Conservation (phyloP, 371 early-diverging fungal species). For the Mortierella sp. region DNA sequence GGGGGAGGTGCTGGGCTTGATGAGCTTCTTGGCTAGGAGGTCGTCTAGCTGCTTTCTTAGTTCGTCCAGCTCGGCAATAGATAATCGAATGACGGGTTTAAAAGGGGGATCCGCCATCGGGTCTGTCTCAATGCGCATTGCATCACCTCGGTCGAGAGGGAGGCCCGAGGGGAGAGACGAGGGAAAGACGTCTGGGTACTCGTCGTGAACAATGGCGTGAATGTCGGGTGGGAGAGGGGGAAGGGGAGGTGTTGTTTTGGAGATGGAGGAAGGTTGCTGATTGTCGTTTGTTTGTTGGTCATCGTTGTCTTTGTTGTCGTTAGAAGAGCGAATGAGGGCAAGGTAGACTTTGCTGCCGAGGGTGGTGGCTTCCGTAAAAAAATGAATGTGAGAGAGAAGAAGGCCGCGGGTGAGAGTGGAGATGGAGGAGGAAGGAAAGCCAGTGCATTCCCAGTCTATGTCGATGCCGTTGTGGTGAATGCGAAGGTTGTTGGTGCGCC, state of each 20-base stretch:
- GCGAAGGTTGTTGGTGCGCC: neutral
- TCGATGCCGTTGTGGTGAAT: constrained; percentile 1
- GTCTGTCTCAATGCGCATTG: constrained; percentile 47
- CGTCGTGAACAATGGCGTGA: constrained; percentile 15
- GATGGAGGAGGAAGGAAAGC: too few relatives aligned
- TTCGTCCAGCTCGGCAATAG: constrained; percentile 42
- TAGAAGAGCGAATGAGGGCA: neutral
- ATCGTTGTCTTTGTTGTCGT: too few relatives aligned
- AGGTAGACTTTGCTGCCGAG: too few relatives aligned
- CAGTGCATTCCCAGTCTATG: neutral
- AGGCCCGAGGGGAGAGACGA: constrained; percentile 9
- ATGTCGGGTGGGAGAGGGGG: constrained; percentile 6
- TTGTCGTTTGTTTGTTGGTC: neutral
- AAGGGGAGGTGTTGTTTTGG: too few relatives aligned
- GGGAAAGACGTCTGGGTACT: constrained; percentile 20
- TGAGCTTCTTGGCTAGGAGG: constrained; percentile 6
- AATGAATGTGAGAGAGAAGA: too few relatives aligned
- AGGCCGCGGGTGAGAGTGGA: too few relatives aligned
- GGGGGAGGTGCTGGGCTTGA: constrained; percentile 56
- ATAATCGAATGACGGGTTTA: constrained; percentile 35
- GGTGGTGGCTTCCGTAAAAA: too few relatives aligned
- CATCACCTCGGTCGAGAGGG: constrained; percentile 4
- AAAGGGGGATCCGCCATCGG: constrained; percentile 29
- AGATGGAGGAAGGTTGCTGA: neutral
- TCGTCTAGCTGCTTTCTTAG: constrained; percentile 47